Conservation (phyloP, 1,139 yeast genomes). For the Tardiomyces depauwii region DNA sequence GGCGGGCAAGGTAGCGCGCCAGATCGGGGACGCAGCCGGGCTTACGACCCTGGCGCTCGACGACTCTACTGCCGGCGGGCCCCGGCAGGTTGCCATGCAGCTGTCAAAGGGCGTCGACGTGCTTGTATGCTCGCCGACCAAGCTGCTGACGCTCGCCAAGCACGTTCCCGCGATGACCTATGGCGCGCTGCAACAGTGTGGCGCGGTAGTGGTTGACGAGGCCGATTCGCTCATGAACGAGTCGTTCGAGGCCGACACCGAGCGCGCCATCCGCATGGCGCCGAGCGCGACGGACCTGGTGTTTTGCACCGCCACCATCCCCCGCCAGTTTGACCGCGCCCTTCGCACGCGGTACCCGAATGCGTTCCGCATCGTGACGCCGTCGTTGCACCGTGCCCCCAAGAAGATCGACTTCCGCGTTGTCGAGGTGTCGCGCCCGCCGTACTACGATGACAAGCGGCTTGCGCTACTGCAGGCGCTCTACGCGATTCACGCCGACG, state of each 20-base stretch:
- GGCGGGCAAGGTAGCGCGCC: slow-evolving; percentile 34
- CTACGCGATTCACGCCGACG: slow-evolving; percentile 76
- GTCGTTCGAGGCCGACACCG: slow-evolving; percentile 65
- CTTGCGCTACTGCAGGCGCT: slow-evolving; percentile 82
- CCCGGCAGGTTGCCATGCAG: slow-evolving; percentile 28
- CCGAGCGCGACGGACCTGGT: slow-evolving; percentile 47
- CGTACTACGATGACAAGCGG: slow-evolving; percentile 67
- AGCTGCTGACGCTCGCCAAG: slow-evolving; percentile 14
- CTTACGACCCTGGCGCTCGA: neutral
- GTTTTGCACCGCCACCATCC: slow-evolving; percentile 86
- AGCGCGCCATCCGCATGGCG: slow-evolving; percentile 41
- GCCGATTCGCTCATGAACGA: slow-evolving; percentile 89
- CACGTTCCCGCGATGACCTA: slow-evolving; percentile 9
- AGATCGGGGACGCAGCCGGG: neutral
- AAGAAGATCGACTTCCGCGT: slow-evolving; percentile 58
- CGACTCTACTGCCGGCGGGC: neutral
- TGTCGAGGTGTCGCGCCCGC: slow-evolving; percentile 67
- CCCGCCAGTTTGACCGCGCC: slow-evolving; percentile 60
- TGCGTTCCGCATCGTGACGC: slow-evolving; percentile 61
- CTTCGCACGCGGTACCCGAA: slow-evolving; percentile 54
- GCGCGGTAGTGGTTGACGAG: slow-evolving; percentile 75
- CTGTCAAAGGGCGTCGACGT: slow-evolving; percentile 48
- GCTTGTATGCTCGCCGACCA: slow-evolving; percentile 68
- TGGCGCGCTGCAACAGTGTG: slow-evolving; percentile 22
- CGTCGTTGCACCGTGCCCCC: slow-evolving; percentile 75